Conservation (phyloP, 2,329 filamentous ascomycete species). For the Fusarium beomiforme region DNA sequence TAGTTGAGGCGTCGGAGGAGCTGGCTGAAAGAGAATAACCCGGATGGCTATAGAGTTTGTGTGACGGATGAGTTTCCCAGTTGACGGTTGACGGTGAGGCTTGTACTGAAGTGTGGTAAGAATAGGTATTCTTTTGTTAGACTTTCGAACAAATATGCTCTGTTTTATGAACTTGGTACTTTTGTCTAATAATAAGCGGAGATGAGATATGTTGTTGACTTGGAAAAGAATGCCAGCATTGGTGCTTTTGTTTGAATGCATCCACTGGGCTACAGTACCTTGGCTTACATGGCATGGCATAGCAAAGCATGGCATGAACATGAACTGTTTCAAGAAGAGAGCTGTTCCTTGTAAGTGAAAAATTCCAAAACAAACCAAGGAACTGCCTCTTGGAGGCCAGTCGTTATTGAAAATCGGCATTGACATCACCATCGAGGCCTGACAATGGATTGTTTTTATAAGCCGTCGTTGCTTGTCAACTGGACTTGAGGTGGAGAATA, state of each 20-base stretch:
- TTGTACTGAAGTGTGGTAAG: constrained; percentile 6
- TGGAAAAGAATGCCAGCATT: neutral
- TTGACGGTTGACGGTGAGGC: constrained; percentile 26
- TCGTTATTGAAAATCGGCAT: neutral
- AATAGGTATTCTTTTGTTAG: constrained; percentile 3
- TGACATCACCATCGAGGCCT: constrained; percentile 3
- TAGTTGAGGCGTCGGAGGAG: constrained; percentile 36
- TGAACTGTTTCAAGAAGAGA: constrained; percentile 34
- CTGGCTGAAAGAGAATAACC: constrained; percentile 36
- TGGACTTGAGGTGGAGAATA: constrained; percentile 15
- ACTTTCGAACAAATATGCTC: neutral
- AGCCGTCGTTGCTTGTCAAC: constrained; percentile 1
- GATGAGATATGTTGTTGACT: neutral
- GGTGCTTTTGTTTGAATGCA: constrained; percentile 19
- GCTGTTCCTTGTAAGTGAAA: neutral
- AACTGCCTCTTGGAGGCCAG: neutral
- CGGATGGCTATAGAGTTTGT: constrained; percentile 10
- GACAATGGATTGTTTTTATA: constrained; percentile 1
- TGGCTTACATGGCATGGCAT: constrained; percentile 25
- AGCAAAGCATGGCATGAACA: constrained; percentile 20
- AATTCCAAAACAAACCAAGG: constrained; percentile 1
- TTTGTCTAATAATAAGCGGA: neutral
- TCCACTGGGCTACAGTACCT: constrained; percentile 22
- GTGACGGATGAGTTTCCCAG: neutral
- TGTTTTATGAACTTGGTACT: neutral